Evolutionary conservation across 257 asterid species (phyloP), one percentile per base, ranked within the genome.

Genomic region (Agastache rugosa): DNA sequence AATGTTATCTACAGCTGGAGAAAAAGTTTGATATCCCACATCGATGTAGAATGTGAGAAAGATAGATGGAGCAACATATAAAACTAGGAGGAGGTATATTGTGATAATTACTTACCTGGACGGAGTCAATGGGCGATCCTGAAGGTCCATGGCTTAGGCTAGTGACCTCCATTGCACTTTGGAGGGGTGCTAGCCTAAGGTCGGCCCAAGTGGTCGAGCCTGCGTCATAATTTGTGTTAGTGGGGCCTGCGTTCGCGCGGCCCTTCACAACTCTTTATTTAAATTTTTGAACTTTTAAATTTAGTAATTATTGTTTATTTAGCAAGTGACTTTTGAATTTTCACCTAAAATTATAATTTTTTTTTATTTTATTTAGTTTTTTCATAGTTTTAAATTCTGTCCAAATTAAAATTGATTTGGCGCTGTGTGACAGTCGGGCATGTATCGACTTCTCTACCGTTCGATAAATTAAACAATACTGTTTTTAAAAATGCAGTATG

Each of bases 191-290:
- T 5, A 0, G 41, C 23, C 74, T 82, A 78, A 72, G 84, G 77
- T 85, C 71, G 71, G 16, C 65, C 74, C 77, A 83, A 75, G 81
- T 73, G 79, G 72, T 85, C 34, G 82, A 78, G 69, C 80, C 72
- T 73, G 47, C 63, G 58, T 77, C 74, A 7, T 37, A 37, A 37
- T 77, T 77, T 70, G 67, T 77, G 47, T 2, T 58, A 25, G 69
- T 16, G 51, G 74, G 79, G 74, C 69, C 25, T 75, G 79, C 79
- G 69, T 54, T 27, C 62, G 63, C 53, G 69, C 69, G 23, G 62
- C 65, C 65, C 60, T 16, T 2, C 51, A 3, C 34, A 4, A 29
- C 34, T 29, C 34, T 4, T 4, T 3, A 4, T 2, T 25, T 3
- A 1, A 25, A 25, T 25, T 25, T 25, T 1, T n/a, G n/a, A n/a